phyloP scores from a whole-genome alignment of 2,329 filamentous ascomycete species.

The Cladorrhinum sp. region DNA sequence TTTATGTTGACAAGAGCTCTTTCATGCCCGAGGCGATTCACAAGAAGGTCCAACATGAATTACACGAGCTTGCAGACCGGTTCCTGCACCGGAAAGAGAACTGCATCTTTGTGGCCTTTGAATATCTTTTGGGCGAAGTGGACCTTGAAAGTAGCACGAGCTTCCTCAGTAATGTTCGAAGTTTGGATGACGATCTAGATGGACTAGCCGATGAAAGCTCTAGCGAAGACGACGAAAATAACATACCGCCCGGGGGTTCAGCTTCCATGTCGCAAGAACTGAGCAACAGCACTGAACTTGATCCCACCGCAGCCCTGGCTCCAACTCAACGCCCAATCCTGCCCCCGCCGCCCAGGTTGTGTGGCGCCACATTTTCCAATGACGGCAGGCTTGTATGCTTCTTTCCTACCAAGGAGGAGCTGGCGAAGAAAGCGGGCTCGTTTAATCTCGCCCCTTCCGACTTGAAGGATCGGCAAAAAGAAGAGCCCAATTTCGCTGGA shows the following conservation, averaged over 20 bases:
- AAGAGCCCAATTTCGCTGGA: slow-evolving; percentile 55
- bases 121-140: slow-evolving; percentile 61
- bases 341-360: slow-evolving; percentile 56
- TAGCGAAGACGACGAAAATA: slow-evolving; percentile 72
- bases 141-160: slow-evolving; percentile 59
- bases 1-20: slow-evolving; percentile 59
- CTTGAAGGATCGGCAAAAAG: slow-evolving; percentile 48
- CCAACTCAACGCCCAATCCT: slow-evolving; percentile 51
- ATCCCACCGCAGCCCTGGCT: slow-evolving; percentile 46
- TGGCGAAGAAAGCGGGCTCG: slow-evolving; percentile 46
- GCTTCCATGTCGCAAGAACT: slow-evolving; percentile 63
- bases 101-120: slow-evolving; percentile 60
- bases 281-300: slow-evolving; percentile 51
- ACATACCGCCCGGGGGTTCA: slow-evolving; percentile 51
- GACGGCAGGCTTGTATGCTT: slow-evolving; percentile 65
- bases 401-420: slow-evolving; percentile 66
- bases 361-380: slow-evolving; percentile 59
- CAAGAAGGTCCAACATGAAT: slow-evolving; percentile 51
- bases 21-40: slow-evolving; percentile 58
- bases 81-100: slow-evolving; percentile 58
- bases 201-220: slow-evolving; percentile 72
- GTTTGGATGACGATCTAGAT: slow-evolving; percentile 56
- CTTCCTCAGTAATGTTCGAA: slow-evolving; percentile 62
- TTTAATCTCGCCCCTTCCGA: slow-evolving; percentile 46
- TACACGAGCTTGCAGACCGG: slow-evolving; percentile 54